Percentiles rank a stretch among this genome's conserved stretches.
Conservation (phyloP, 148 eudicot genomes). For the Dianthus caryophyllus region DNA sequence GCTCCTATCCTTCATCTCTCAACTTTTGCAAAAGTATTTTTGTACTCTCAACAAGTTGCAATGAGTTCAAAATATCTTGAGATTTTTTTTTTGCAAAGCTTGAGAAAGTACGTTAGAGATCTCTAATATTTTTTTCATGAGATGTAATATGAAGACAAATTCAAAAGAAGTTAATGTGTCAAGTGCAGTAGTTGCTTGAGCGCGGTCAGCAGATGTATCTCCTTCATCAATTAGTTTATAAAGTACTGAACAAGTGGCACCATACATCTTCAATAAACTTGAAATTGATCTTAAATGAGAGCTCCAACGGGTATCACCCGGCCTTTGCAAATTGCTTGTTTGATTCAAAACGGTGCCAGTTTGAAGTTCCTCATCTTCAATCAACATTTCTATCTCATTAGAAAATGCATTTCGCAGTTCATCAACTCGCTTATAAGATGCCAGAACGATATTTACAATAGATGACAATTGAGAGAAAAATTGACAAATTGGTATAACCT, state of each 20-base stretch:
- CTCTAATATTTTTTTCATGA: neutral
- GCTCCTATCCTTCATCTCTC: neutral
- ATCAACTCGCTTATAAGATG: neutral
- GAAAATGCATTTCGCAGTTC: neutral
- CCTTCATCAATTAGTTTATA: neutral
- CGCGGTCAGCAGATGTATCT: neutral
- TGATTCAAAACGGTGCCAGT: neutral
- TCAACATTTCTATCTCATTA: neutral
- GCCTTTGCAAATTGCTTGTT: too few species aligned
- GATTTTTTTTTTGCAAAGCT: too few species aligned
- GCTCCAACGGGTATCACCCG: conserved; percentile 7
- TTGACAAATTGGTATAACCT: neutral
- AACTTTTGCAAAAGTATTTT: conserved; percentile 1
- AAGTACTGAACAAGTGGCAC: neutral
- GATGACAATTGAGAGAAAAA: neutral
- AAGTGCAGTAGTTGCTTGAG: neutral
- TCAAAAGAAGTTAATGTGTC: too few species aligned
- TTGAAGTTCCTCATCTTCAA: neutral
- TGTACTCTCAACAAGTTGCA: conserved; percentile 7
- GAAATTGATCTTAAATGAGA: neutral
- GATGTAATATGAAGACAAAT: conserved; percentile 11
- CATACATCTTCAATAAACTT: neutral
- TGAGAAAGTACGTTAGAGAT: neutral
- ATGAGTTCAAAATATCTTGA: conserved; percentile 6
- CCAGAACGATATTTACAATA: neutral